A percentile compares a stretch with the other conserved stretches of the same genome.
Conservation (phyloP, 495 filamentous ascomycete genomes). For the Xylaria cubensis region DNA sequence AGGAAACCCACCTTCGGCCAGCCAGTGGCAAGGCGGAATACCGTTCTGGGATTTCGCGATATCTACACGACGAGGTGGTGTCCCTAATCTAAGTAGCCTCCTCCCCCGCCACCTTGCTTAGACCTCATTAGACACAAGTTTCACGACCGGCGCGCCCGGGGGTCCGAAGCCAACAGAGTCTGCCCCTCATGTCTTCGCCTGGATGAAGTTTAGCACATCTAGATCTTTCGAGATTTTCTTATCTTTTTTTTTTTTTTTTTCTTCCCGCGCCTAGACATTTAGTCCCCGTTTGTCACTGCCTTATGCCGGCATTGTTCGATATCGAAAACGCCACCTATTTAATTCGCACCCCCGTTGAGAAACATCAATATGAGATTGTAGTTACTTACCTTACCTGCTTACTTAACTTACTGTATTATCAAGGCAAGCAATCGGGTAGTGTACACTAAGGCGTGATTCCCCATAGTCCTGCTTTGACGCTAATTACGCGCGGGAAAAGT, state of each 20-base stretch:
- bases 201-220: neutral
- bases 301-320: constrained; percentile 3
- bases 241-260: neutral
- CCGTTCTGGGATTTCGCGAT: constrained; percentile 15
- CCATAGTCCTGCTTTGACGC: constrained; percentile 9
- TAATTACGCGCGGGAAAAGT: constrained; percentile 9
- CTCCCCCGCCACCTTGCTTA: neutral
- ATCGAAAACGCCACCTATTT: neutral
- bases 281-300: neutral
- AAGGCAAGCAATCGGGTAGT: neutral
- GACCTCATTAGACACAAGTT: neutral
- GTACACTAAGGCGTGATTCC: constrained; percentile 14
- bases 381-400: neutral
- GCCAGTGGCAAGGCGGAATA: constrained; percentile 12
- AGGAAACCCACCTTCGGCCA: neutral
- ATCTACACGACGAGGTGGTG: neutral
- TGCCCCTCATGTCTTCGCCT: neutral
- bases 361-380: neutral
- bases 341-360: neutral
- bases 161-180: neutral
- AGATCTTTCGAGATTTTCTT: constrained; percentile 1
- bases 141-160: neutral
- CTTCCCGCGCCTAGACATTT: neutral
- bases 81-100: neutral
- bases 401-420: constrained; percentile 9